Conservation (phyloP, 2,329 filamentous ascomycete species). For the Phialophora verrucosa region DNA sequence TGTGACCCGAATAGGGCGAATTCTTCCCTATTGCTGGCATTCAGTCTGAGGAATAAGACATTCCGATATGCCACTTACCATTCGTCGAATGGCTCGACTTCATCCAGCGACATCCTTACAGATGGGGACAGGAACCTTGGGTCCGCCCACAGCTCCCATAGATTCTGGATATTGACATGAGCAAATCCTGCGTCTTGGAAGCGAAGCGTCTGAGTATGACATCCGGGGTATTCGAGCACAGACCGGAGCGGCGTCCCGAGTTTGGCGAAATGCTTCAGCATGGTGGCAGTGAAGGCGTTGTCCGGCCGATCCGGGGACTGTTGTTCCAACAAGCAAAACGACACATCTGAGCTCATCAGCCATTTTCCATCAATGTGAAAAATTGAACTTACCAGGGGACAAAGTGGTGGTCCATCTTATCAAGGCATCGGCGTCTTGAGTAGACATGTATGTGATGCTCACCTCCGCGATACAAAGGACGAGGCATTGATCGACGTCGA, state of each 20-base stretch:
- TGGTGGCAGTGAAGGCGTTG: constrained; percentile 71
- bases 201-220: constrained; percentile 69
- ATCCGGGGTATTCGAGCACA: constrained; percentile 68
- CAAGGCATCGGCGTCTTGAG: constrained; percentile 71
- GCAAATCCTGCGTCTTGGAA: constrained; percentile 74
- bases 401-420: constrained; percentile 78
- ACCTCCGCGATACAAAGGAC: constrained; percentile 88
- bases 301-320: constrained; percentile 76
- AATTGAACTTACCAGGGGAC: constrained; percentile 62
- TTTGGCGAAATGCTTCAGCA: constrained; percentile 40
- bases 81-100: constrained; percentile 85
- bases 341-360: constrained; percentile 56
- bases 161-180: constrained; percentile 65
- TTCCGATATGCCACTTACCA: constrained; percentile 57
- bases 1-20: constrained; percentile 84
- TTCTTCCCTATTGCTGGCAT: constrained; percentile 63
- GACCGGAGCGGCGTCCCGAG: constrained; percentile 38
- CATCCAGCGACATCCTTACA: constrained; percentile 68
- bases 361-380: not conserved
- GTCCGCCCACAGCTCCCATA: constrained; percentile 85
- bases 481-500: constrained; percentile 63
- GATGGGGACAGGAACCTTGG: constrained; percentile 66
- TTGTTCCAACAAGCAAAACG: constrained; percentile 87
- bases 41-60: not conserved
- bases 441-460: constrained; percentile 88